A percentile compares a stretch with the other conserved stretches of the same genome.
Evolutionary conservation across 495 filamentous ascomycete genomes (phyloP).

Genomic region (Talaromyces borbonicus): DNA sequence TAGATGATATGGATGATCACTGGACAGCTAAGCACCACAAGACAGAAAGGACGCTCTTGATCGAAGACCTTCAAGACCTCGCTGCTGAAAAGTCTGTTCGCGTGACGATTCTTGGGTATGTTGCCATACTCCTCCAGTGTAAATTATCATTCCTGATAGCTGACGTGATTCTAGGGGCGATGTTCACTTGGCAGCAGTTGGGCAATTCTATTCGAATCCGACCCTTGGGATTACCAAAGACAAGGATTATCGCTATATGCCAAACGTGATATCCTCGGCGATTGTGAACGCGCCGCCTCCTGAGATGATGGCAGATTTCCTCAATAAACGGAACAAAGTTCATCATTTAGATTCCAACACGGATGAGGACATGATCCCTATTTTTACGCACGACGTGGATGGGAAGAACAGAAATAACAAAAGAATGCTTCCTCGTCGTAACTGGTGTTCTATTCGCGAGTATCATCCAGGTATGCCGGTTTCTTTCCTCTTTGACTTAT

Average conservation of each 20-base stretch:
- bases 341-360: constrained; percentile 69
- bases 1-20: constrained; percentile 89
- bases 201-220: constrained; percentile 88
- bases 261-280: constrained; percentile 78
- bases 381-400: constrained; percentile 83
- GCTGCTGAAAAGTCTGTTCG: constrained; percentile 85
- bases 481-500: not conserved
- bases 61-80: constrained; percentile 82
- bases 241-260: constrained; percentile 89
- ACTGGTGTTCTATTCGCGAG: constrained; percentile 82
- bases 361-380: constrained; percentile 90
- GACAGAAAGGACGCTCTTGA: constrained; percentile 70
- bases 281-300: constrained; percentile 89
- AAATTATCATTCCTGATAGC: constrained; percentile 2
- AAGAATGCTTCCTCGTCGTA: constrained; percentile 76
- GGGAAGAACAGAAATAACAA: constrained; percentile 86
- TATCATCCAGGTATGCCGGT: constrained; percentile 65
- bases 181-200: constrained; percentile 85
- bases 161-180: constrained; percentile 51
- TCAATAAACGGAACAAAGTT: constrained; percentile 88
- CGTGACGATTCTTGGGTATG: constrained; percentile 74
- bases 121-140: not conserved
- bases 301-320: constrained; percentile 77
- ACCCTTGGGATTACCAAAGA: constrained; percentile 69
- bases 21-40: constrained; percentile 97